Percentiles rank a stretch among this genome's conserved stretches.
Evolutionary conservation across 305 asterid genomes (phyloP).

Genomic region (Withania somnifera): DNA sequence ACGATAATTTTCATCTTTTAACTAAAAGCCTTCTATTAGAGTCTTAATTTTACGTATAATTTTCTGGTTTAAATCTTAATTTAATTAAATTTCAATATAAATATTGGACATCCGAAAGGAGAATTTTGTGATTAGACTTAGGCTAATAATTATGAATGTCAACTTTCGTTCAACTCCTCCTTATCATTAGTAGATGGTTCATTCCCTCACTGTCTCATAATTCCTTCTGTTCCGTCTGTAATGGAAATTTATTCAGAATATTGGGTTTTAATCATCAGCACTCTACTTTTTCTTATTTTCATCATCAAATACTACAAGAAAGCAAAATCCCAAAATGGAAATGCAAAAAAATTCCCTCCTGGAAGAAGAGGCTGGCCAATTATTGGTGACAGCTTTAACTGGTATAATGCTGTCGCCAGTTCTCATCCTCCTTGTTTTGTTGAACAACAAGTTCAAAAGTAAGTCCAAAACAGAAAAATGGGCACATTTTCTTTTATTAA

Average conservation of each 20-base stretch:
- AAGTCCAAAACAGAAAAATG: not conserved
- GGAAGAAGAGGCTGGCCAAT: constrained; percentile 80
- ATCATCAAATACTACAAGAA: not conserved
- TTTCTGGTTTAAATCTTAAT: no score
- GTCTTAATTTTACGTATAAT: not conserved
- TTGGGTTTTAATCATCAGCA: constrained; percentile 8
- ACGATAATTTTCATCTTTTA: not conserved
- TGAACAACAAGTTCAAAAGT: constrained; percentile 62
- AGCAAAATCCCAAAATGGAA: not conserved
- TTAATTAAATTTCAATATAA: not conserved
- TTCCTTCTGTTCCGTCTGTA: not conserved
- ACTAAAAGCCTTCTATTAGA: not conserved
- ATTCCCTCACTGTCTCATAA: not conserved
- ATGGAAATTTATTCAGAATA: constrained; percentile 11
- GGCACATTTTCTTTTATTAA: not conserved
- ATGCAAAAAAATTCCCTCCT: constrained; percentile 43
- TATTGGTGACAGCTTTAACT: constrained; percentile 63
- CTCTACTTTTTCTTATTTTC: not conserved
- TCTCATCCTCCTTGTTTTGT: constrained; percentile 78
- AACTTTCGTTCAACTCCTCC: constrained; percentile 8
- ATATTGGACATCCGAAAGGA: fast-evolving
- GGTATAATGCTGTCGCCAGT: constrained; percentile 84
- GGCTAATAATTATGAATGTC: constrained; percentile 12
- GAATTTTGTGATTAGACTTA: not conserved
- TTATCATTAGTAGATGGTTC: not conserved